Conservation (phyloP, 2,329 filamentous ascomycete genomes). For the Penicillium sp. region DNA sequence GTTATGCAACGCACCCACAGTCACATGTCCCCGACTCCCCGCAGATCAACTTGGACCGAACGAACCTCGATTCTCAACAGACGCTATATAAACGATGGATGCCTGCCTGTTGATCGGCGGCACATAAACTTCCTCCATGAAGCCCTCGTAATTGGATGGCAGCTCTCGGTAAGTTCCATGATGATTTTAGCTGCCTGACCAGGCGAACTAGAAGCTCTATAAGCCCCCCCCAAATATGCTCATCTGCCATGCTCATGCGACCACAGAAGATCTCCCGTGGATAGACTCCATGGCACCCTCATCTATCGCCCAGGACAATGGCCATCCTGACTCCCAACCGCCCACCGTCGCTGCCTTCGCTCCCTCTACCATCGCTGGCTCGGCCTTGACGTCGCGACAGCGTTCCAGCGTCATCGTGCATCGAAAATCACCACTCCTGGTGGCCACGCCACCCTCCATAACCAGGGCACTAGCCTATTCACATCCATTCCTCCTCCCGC, state of each 20-base stretch:
- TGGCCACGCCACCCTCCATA: slow-evolving; percentile 91
- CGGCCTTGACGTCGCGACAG: slow-evolving; percentile 68
- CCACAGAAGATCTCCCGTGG: slow-evolving; percentile 51
- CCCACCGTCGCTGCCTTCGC: slow-evolving; percentile 90
- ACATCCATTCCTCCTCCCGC: slow-evolving; percentile 85
- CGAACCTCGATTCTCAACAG: slow-evolving; percentile 3
- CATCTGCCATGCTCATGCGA: slow-evolving; percentile 23
- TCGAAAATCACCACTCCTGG: slow-evolving; percentile 89
- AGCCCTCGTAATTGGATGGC: slow-evolving; percentile 48
- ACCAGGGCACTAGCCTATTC: slow-evolving; percentile 93
- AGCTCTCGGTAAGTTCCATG: slow-evolving; percentile 46
- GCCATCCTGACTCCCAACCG: slow-evolving; percentile 46
- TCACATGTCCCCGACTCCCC: slow-evolving; percentile 27
- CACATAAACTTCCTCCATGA: slow-evolving; percentile 29
- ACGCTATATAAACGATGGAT: slow-evolving; percentile 17
- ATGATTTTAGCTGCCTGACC: slow-evolving; percentile 1
- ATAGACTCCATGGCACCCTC: slow-evolving; percentile 54
- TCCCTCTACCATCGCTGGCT: slow-evolving; percentile 71
- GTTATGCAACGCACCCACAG: slow-evolving; percentile 9
- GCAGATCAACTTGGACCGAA: slow-evolving; percentile 26
- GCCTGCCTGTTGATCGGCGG: slow-evolving; percentile 25
- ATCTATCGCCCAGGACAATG: slow-evolving; percentile 40
- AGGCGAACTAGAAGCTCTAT: not conserved
- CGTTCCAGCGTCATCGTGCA: slow-evolving; percentile 92
- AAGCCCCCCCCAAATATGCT: not conserved